Evolutionary conservation across 2,329 filamentous ascomycete genomes (phyloP), one percentile per base, ranked within the genome.

Genomic region (Lomentospora prolificans): DNA sequence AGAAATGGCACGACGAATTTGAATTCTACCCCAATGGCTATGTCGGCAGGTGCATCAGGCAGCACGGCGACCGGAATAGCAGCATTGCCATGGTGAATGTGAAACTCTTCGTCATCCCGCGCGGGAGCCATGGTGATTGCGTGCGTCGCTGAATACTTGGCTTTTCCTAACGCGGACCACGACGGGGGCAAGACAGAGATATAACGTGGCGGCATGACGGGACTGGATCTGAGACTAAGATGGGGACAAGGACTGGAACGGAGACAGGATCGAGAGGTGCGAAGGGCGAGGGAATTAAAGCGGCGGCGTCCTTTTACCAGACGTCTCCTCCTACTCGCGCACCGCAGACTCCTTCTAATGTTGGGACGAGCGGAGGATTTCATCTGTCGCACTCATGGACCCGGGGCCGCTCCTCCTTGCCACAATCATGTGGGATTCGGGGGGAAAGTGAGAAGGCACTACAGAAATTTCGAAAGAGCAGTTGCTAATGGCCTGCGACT

Each of bases 1-100:
- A 66, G 59, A 3, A 66, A 61, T 5, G 67, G 61, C 30, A 66
- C 53, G 12, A 69, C 57, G 57, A 68, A 64, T 57, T 70, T 70
- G 51, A 69, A 57, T 57, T 70, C 67, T n/a, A 69, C 59, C 7
- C 65, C 68, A 9, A 67, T 44, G 33, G 50, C 55, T 8, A 56
- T 24, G 12, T 33, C 25, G 48, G 48, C 24, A 19, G 55, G 55
- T 7, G 17, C 25, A 50, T 56, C 55, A 19, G 19, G 51, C 51
- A 41, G 31, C 28, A 33, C 30, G n/a, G 50, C 31, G 50, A 39
- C 27, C 9, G 50, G 30, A 6, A 52, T 10, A 22, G 44, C 14
- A 12, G 17, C 22, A 48, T 48, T 48, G 22, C 44, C 44, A 25
- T 22, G 44, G 19, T 25, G 44, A 12, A 48, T 4, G 44, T 48